Evolutionary conservation across 441 rosid genomes (phyloP), one percentile per base, ranked within the genome.

Genomic region (Populus hybrid): DNA sequence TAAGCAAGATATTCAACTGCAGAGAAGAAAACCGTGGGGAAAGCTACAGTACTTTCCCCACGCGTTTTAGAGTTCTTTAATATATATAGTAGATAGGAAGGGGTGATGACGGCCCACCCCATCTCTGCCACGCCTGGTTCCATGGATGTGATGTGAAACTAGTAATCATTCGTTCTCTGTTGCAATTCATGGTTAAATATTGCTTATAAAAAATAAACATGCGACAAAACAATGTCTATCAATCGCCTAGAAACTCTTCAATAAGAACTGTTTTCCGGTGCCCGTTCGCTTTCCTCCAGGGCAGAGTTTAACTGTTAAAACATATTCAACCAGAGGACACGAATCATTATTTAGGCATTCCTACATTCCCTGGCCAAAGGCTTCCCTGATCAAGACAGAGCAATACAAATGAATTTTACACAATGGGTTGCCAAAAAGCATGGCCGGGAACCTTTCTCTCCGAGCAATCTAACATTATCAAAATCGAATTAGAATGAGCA

Each of bases 391-490:
- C 70, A 64, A 76, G 76, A 74, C 74, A 71, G 24, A 23, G 71
- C 46, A 36, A 75, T 74, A 72, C 77, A 71, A 81, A 84, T 28
- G 80, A 80, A 83, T 77, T 84, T 79, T 71, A 79, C 84, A 83
- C 73, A 67, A 75, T 57, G 73, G 36, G 50, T 46, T 19, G 57
- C 23, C 66, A 70, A 71, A 34, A 67, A 42, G 71, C 69, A 65
- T 10, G 46, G 72, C 70, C 77, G 10, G 46, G 35, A 68, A 35
- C 28, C 65, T 74, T 32, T 50, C 78, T 59, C 57, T 73, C 66
- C 1, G 66, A 9, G 80, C 53, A 73, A 73, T 67, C 75, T 40
- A 50, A 65, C 76, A 79, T 75, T 63, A 63, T 63, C 84, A 87
- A 83, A 83, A 80, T 80, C 79, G 71, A 80, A 83, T 53, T 78